Evolutionary conservation across 352 stramenopile genomes (phyloP), one percentile per base, ranked within the genome.

Genomic region (Pythium dissimile): DNA sequence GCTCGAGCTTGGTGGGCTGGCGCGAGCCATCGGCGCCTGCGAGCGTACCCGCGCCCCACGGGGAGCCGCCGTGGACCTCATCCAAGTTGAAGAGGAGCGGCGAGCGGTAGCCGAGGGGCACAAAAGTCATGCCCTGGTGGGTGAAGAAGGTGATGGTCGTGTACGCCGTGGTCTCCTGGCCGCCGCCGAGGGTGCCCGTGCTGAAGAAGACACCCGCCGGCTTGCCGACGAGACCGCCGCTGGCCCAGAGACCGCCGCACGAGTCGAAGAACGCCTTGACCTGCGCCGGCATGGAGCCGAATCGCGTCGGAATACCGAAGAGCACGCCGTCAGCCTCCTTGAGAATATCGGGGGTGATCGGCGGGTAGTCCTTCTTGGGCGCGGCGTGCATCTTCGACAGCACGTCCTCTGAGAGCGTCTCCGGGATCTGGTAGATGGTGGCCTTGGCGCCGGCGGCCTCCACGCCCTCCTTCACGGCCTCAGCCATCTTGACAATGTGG

Each of bases 231-330:
- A 94, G 69, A 10, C 62, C 70, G 21, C 84, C 83, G 15, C 37
- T 69, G 39, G 70, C 46, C 84, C 84, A 95, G 15, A 91, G 72
- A 30, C 65, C 54, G 28, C 85, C 85, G 18, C 62, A 83, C 23
- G 62, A 46, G 66, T 94, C 85, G 15, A 89, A 80, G 86, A n/a
- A n/a, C n/a, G n/a, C n/a, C n/a, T n/a, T n/a, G n/a, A n/a, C n/a
- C n/a, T n/a, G n/a, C n/a, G n/a, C 74, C 18, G 69, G 54, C 11
- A 72, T 38, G 31, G 75, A 77, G 59, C 89, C 89, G 54, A 91
- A 96, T 12, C 89, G 82, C 48, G 87, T 95, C 20, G 82, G 80
- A 55, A 97, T 62, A 53, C 89, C 88, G 39, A 97, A 91, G 9
- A 97, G 61, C 51, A 97, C 65, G 43, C 88, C 90, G 59, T 97